These are phyloP conservation scores for Aphanocladium album DNA, from an alignment of 2,329 filamentous ascomycete species.

Conservation along the genomic window DNA sequence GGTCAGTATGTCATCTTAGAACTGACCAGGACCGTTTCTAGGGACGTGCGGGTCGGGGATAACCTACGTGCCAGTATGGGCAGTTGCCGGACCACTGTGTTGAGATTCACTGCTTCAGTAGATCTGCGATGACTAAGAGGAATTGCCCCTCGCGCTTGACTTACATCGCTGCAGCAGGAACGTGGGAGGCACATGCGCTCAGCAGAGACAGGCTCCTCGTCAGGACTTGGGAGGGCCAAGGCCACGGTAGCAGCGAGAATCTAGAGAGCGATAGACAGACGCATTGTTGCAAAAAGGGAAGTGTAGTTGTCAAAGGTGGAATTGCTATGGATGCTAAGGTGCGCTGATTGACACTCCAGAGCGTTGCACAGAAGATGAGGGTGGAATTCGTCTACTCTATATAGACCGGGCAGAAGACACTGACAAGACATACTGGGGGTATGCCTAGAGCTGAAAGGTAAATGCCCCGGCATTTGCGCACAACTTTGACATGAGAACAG, in stretches of 20 bases:
- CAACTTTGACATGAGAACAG: too few species aligned
- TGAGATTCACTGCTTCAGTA: not conserved
- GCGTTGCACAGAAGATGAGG: not conserved
- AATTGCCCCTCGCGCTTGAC: not conserved
- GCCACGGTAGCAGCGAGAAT: not conserved
- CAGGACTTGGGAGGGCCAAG: not conserved
- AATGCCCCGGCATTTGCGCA: not conserved
- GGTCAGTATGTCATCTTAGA: not conserved
- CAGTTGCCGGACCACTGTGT: not conserved
- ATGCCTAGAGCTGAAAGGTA: not conserved
- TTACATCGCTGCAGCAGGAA: not conserved
- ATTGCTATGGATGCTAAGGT: not conserved
- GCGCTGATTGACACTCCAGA: not conserved
- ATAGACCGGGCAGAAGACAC: not conserved
- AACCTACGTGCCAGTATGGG: not conserved
- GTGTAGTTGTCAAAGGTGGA: not conserved
- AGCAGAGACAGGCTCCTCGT: not conserved
- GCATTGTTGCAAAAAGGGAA: not conserved
- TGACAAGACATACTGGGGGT: not conserved
- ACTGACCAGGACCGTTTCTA: too few species aligned
- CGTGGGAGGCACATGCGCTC: not conserved
- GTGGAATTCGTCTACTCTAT: not conserved
- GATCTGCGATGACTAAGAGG: not conserved
- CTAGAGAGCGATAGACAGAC: not conserved
- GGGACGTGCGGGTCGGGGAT: too few species aligned